Conservation (phyloP, 2,329 filamentous ascomycete species). For the Ophiostoma pallidulum region DNA sequence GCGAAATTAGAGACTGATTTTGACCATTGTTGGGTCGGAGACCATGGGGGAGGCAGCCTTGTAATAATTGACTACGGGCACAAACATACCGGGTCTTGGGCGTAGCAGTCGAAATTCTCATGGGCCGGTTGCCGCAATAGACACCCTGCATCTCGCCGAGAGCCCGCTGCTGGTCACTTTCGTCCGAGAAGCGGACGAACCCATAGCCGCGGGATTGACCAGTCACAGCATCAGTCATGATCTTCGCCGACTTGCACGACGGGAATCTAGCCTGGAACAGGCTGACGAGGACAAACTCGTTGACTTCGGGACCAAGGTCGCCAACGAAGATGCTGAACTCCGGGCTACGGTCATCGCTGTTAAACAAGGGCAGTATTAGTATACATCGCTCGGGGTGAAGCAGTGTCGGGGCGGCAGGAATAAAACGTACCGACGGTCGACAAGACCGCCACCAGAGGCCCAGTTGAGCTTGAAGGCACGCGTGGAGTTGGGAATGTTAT, state of each 20-base stretch:
- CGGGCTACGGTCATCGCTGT: slow-evolving; percentile 85
- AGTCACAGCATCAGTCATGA: slow-evolving; percentile 98
- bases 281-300: slow-evolving; percentile 94
- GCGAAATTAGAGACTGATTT: too few relatives aligned
- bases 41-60: too few relatives aligned
- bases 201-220: slow-evolving; percentile 97
- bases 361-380: slow-evolving; percentile 7
- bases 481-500: slow-evolving; percentile 83
- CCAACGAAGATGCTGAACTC: slow-evolving; percentile 98
- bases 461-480: slow-evolving; percentile 98
- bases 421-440: slow-evolving; percentile 72
- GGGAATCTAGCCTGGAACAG: slow-evolving; percentile 95
- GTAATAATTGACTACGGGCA: too few relatives aligned
- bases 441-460: slow-evolving; percentile 91
- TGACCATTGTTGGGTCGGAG: too few relatives aligned
- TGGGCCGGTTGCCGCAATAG: slow-evolving; percentile 95
- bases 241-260: slow-evolving; percentile 98
- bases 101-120: slow-evolving; percentile 96
- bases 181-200: slow-evolving; percentile 93
- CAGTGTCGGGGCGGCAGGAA: too few relatives aligned
- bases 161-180: slow-evolving; percentile 91
- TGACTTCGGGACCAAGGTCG: slow-evolving; percentile 94
- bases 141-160: slow-evolving; percentile 98
- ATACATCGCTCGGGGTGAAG: not conserved
- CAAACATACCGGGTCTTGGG: slow-evolving; percentile 82